Base-by-base conservation (phyloP, 2,329 filamentous ascomycete genomes). In the Paracamarosporium sp. region DNA sequence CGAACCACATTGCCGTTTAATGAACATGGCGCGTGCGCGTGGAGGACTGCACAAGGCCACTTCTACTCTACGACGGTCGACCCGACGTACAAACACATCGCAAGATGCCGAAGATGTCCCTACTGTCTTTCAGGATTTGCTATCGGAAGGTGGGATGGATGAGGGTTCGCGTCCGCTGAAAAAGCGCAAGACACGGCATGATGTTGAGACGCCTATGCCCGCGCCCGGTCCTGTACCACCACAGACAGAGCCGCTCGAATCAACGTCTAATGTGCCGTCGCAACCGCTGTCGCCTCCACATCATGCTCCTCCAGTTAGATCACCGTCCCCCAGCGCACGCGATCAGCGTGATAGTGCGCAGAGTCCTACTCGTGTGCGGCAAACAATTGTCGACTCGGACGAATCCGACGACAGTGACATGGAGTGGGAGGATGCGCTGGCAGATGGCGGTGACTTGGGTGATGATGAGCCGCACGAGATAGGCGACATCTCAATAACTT, bases 381-480 rank as follows among this genome's bases (percentile, higher is more conserved):
- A 65, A 76, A 81, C 67, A 59, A 76, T 71, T 20, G 63, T 67
- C 25, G 74, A 77, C 55, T 74, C 84, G 30, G 83, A 83, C 13
- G 85, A 86, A 58, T 84, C 84, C n/a, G 85, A 66, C 17, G 82
- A 83, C 28, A 82, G 81, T 51, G 86, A 88, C 51, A 76, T 85
- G 57, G 86, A 88, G 45, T 90, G 87, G 82, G 87, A 90, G 73
- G 86, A 88, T 44, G 75, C 70, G 20, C 60, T 78, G 43, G 65
- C 62, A 38, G 60, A 68, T 59, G 65, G 57, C 57, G 71, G 75
- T 5, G 61, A 69, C 15, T 60, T 52, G 5, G 64, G 67, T 53
- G 59, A 70, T 36, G 46, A 65, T 59, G 70, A 76, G 2, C 56
- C 65, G 17, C 73, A 79, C 24, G 71, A 72, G 27, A 65, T 76